A percentile compares a stretch with the other conserved stretches of the same genome.
These are phyloP conservation scores for Tulasnella sp. DNA, from an alignment of 768 basidiomycete genomes.

Conservation along the genomic window DNA sequence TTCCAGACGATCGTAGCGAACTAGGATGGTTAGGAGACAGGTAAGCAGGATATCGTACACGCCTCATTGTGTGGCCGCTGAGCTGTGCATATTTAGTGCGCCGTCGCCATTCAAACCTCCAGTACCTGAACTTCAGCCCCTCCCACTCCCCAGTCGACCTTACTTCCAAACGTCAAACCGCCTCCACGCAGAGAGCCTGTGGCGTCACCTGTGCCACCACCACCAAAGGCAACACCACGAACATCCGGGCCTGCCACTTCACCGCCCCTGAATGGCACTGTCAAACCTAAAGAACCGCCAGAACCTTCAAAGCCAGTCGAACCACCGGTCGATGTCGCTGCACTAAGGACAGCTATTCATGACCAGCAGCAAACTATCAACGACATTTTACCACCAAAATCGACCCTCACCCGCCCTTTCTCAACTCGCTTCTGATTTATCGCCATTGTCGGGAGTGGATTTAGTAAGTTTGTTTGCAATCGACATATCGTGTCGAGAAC, in stretches of 20 bases:
- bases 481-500: too few relatives aligned
- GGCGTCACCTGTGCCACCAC: not conserved
- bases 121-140: too few relatives aligned
- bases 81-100: too few relatives aligned
- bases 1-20: conserved; percentile 19
- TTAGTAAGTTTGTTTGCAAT: too few relatives aligned
- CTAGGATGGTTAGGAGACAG: conserved; percentile 20
- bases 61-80: too few relatives aligned
- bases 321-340: conserved; percentile 10
- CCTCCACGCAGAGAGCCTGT: not conserved
- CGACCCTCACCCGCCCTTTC: too few relatives aligned
- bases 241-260: conserved; percentile 23
- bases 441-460: too few relatives aligned
- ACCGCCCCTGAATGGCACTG: not conserved
- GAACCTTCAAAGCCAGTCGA: not conserved
- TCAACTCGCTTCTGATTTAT: too few relatives aligned
- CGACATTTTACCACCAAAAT: too few relatives aligned
- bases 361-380: conserved; percentile 58
- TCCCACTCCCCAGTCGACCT: not conserved
- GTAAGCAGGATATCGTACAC: too few relatives aligned
- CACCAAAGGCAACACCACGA: not conserved
- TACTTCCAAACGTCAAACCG: not conserved
- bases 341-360: conserved; percentile 15
- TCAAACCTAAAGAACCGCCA: not conserved
- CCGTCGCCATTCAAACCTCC: too few relatives aligned